Evolutionary conservation across 1,284 basidiomycete genomes (phyloP), one percentile per base, ranked within the genome.

Genomic region (Boletus semigastroideus): DNA sequence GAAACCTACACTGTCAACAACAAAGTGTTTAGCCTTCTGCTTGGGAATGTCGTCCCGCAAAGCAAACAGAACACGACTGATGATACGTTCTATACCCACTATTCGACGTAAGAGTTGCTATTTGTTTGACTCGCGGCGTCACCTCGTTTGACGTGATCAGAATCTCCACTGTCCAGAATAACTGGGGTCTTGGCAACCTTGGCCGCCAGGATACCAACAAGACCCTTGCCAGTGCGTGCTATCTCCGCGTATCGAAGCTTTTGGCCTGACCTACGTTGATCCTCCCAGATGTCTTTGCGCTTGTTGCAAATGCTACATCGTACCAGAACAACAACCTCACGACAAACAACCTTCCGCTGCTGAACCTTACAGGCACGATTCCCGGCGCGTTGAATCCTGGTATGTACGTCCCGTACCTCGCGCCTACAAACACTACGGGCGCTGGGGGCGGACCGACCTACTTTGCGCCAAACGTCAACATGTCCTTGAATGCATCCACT

Each of bases 81-180:
- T 67, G 42, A 66, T 22, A 78, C 75, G 1, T 84, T 78, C 70
- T 86, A 87, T 67, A 80, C 82, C 2, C 87, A 89, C 67, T 89
- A 87, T 71, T 84, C 83, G 9, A 62, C 68, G 42, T 71, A 45
- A 65, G 65, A 10, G 27, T 13, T 13, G 5, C 0, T n/a, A 5
- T 41, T 28, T 12, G 14, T 27, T 14, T 25, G 17, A 27, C 1
- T 17, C 16, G 37, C 16, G 3, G 7, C 12, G 25, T 46, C 30
- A 31, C 20, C 36, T 65, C 13, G 63, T 27, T 19, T 4, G 39
- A 22, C 43, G 20, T 11, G 41, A 12, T 43, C 10, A 71, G 69
- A 19, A 67, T 88, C 42, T 78, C 80, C 7, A 83, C 84, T 12
- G 76, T 85, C 28, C 66, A 87, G 70, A 76, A 77, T 41, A 89